Evolutionary conservation across 2,329 filamentous ascomycete species (phyloP).

Genomic region (Thielaviopsis ethacetica): DNA sequence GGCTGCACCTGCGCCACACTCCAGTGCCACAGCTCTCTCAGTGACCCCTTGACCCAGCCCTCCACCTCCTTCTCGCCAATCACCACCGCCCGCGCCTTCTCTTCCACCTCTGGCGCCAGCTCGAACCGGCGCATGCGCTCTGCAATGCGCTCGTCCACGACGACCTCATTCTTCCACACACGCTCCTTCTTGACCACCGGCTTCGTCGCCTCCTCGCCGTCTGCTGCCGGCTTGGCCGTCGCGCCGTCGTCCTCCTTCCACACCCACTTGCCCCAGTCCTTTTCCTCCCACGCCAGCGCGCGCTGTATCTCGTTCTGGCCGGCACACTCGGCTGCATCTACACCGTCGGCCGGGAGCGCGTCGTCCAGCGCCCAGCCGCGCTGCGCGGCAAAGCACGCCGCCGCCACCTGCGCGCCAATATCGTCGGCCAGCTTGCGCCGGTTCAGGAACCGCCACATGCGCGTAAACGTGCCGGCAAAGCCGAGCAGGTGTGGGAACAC

Average conservation of each 20-base stretch:
- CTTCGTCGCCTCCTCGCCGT: slow-evolving; percentile 27
- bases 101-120: slow-evolving; percentile 52
- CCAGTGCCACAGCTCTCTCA: slow-evolving; percentile 38
- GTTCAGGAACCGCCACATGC: slow-evolving; percentile 77
- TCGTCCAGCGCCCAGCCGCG: slow-evolving; percentile 22
- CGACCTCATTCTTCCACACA: slow-evolving; percentile 60
- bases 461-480: slow-evolving; percentile 75
- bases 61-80: slow-evolving; percentile 53
- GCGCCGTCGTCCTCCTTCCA: slow-evolving; percentile 43
- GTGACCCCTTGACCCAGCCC: slow-evolving; percentile 47
- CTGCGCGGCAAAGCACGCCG: slow-evolving; percentile 49
- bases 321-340: slow-evolving; percentile 13
- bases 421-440: slow-evolving; percentile 71
- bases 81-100: slow-evolving; percentile 42
- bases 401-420: slow-evolving; percentile 74
- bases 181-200: slow-evolving; percentile 34
- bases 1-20: slow-evolving; percentile 24
- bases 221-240: slow-evolving; percentile 22
- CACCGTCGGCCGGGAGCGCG: slow-evolving; percentile 10
- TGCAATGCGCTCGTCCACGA: slow-evolving; percentile 59
- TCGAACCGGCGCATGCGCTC: slow-evolving; percentile 69
- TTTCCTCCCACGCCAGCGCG: slow-evolving; percentile 54
- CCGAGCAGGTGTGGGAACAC: slow-evolving; percentile 81
- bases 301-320: slow-evolving; percentile 41
- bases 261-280: slow-evolving; percentile 70